Evolutionary conservation across 306 rosid species (phyloP).

Genomic region (Psophocarpus tetragonolobus): DNA sequence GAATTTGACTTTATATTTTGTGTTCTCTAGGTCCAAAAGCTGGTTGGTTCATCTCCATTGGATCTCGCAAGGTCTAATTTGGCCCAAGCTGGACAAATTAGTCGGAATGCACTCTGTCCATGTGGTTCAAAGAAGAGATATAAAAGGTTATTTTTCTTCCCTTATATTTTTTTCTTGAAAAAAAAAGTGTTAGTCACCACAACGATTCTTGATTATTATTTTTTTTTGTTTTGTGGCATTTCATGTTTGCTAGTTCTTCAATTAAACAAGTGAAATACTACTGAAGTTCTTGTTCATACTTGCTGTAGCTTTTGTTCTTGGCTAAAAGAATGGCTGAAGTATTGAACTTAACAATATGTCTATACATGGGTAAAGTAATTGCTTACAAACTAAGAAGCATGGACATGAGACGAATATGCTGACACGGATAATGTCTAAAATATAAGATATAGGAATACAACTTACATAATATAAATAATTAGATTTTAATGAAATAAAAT

Average conservation of each 20-base stretch:
- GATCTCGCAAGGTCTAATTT: slow-evolving; percentile 83
- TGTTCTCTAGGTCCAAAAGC: slow-evolving; percentile 71
- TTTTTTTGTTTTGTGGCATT: background rate
- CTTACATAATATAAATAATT: no score
- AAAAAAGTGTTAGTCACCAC: background rate
- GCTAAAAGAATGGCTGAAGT: background rate
- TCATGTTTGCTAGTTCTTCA: slow-evolving; percentile 1
- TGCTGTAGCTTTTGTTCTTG: slow-evolving; percentile 9
- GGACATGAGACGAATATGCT: no score
- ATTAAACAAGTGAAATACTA: slow-evolving; percentile 13
- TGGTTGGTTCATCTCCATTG: slow-evolving; percentile 76
- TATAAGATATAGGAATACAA: no score
- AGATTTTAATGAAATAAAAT: no score
- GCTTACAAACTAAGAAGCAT: no score
- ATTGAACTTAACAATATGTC: slow-evolving; percentile 15
- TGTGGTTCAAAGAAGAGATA: slow-evolving; percentile 97
- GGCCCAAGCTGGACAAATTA: slow-evolving; percentile 83
- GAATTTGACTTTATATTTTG: slow-evolving; percentile 29
- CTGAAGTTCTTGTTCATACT: background rate
- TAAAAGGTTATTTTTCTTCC: slow-evolving; percentile 57
- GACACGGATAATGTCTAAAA: no score
- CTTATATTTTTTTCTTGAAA: no score
- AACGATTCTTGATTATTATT: background rate
- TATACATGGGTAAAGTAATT: background rate
- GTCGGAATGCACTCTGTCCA: slow-evolving; percentile 87